Conservation (phyloP, 2,329 filamentous ascomycete species). For the Aspergillus caelatus region DNA sequence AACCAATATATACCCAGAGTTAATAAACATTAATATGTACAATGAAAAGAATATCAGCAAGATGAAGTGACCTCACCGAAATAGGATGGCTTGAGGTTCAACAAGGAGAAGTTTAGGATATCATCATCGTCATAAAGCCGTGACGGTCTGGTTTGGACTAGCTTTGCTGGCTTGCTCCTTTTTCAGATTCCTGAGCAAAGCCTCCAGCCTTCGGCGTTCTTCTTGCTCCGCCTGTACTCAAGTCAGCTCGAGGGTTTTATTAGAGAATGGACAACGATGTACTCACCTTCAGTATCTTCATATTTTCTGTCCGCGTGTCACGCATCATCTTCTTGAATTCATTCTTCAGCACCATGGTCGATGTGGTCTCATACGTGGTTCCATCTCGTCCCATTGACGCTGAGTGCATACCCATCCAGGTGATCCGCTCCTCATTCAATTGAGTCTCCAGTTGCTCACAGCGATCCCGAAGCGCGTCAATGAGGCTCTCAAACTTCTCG, state of each 20-base stretch:
- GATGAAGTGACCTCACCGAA: constrained; percentile 11
- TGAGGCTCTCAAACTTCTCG: constrained; percentile 63
- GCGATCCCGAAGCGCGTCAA: constrained; percentile 66
- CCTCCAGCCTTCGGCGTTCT: constrained; percentile 68
- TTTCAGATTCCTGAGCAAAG: constrained; percentile 57
- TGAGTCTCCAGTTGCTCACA: constrained; percentile 66
- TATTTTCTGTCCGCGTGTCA: constrained; percentile 67
- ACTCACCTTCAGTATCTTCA: constrained; percentile 67
- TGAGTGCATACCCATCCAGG: constrained; percentile 64
- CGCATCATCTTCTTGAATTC: constrained; percentile 84
- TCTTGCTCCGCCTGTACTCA: constrained; percentile 67
- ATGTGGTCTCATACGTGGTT: constrained; percentile 58
- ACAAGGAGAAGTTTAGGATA: constrained; percentile 14
- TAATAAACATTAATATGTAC: constrained; percentile 23
- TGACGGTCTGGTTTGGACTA: constrained; percentile 35
- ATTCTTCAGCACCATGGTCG: constrained; percentile 69
- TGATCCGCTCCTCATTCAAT: constrained; percentile 68
- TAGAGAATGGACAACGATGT: constrained; percentile 2
- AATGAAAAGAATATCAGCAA: constrained; percentile 18
- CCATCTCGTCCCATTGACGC: constrained; percentile 45
- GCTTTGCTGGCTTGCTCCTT: constrained; percentile 45
- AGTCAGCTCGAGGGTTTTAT: constrained; percentile 20
- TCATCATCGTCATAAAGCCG: constrained; percentile 39
- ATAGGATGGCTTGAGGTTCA: neutral
- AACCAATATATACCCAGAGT: constrained; percentile 5